These are phyloP conservation scores for Cladosporium sp. DNA, from an alignment of 2,329 filamentous ascomycete genomes.

Conservation along the genomic window DNA sequence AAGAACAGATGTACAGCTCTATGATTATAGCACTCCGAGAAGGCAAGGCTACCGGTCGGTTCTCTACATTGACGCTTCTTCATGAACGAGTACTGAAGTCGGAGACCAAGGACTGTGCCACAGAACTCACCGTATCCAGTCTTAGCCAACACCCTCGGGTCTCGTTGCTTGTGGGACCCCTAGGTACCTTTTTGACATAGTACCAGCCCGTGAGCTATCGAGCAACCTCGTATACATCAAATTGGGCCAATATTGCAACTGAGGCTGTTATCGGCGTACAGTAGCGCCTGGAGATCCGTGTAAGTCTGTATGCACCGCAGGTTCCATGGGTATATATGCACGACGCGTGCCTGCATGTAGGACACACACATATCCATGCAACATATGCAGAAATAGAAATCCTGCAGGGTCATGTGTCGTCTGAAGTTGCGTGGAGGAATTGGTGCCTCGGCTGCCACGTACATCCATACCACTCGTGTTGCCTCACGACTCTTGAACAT, in stretches of 20 bases:
- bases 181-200: neutral
- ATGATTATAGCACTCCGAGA: neutral
- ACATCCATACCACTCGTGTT: neutral
- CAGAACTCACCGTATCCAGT: neutral
- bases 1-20: neutral
- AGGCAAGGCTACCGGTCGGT: neutral
- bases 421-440: neutral
- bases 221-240: neutral
- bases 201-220: neutral
- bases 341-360: neutral
- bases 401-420: neutral
- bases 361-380: neutral
- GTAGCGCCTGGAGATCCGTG: neutral
- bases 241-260: neutral
- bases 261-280: neutral
- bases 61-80: neutral
- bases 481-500: neutral
- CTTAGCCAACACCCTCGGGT: neutral
- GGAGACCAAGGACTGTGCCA: neutral
- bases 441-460: neutral
- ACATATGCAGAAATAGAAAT: neutral
- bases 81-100: neutral
- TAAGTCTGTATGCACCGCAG: neutral
- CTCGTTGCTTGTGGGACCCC: neutral
- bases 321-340: neutral